Conservation (phyloP, 495 filamentous ascomycete genomes). For the Xanthoparmelia taractica region DNA sequence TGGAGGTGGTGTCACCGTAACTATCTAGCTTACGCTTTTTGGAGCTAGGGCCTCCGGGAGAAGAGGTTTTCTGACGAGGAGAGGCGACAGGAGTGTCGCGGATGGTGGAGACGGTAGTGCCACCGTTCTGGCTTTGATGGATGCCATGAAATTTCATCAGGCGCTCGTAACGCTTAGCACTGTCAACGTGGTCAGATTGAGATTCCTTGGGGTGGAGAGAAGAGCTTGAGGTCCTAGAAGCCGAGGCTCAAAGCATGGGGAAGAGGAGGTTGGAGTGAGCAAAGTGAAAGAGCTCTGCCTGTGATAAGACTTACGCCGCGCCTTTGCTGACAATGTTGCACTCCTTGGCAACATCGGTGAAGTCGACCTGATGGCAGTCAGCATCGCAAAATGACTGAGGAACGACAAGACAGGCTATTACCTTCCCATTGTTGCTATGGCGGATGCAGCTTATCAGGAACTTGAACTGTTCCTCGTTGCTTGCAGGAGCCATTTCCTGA, state of each 20-base stretch:
- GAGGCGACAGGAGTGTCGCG: not conserved
- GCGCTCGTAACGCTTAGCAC: constrained; percentile 58
- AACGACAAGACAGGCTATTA: constrained; percentile 28
- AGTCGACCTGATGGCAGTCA: constrained; percentile 47
- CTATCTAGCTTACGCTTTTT: constrained; percentile 38
- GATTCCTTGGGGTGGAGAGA: not conserved
- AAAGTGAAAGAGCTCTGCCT: not conserved
- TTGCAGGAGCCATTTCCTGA: constrained; percentile 42
- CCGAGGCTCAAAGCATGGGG: not conserved
- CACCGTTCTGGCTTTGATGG: constrained; percentile 14
- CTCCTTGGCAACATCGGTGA: constrained; percentile 53
- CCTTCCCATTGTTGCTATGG: constrained; percentile 48
- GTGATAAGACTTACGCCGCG: constrained; percentile 52
- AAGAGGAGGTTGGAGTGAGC: not conserved
- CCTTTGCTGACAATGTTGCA: constrained; percentile 54
- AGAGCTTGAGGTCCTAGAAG: not conserved
- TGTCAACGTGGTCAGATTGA: constrained; percentile 21
- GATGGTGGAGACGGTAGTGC: not conserved
- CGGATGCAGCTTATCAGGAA: constrained; percentile 60
- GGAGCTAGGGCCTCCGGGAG: constrained; percentile 16
- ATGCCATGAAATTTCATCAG: constrained; percentile 53
- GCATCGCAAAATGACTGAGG: constrained; percentile 10
- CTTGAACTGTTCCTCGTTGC: constrained; percentile 49
- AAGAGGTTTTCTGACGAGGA: constrained; percentile 21
- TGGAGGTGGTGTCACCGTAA: constrained; percentile 13